Evolutionary conservation across 345 rosid species (phyloP), one percentile per base, ranked within the genome.

Genomic region (Salix udensis): DNA sequence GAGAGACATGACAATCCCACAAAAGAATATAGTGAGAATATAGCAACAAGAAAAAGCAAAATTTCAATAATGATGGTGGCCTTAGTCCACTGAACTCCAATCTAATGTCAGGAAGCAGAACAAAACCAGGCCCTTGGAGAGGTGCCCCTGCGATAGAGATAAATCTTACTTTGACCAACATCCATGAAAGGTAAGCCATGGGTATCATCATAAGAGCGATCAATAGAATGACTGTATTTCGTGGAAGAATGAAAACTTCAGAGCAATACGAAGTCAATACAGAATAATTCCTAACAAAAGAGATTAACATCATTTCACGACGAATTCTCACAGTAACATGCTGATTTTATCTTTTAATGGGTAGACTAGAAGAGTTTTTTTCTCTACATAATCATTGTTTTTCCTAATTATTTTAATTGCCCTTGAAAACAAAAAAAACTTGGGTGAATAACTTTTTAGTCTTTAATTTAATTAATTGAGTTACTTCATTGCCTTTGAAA

Each of bases 101-200:
- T 39, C 26, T 48, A 46, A 1, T 28, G 68, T 23, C 40, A 74
- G 39, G 61, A 78, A 66, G 53, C 21, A 71, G 53, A 69, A 40
- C 5, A 39, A 72, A 58, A 70, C 7, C 37, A 7, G 34, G 42
- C 21, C 64, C 28, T 7, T 37, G 26, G 39, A 82, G 52, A 81
- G 69, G 76, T 18, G 65, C 31, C 19, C 74, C 74, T 50, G 21
- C 50, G 74, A 69, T 76, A 36, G 60, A 50, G 16, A 67, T 76
- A 80, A 83, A 37, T 76, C 82, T 81, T 89, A 93, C 98, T 84
- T 95, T 96, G 30, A 98, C 96, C 72, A 90, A 76, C 92, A 95
- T 91, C 78, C 93, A 95, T 10, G 99, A 95, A 77, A 95, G 83
- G 82, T 93, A 95, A 76, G 99, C 99, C 92, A 93, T 85, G 76